phyloP scores from a whole-genome alignment of 352 stramenopile genomes.

The Phytophthora crassamura region DNA sequence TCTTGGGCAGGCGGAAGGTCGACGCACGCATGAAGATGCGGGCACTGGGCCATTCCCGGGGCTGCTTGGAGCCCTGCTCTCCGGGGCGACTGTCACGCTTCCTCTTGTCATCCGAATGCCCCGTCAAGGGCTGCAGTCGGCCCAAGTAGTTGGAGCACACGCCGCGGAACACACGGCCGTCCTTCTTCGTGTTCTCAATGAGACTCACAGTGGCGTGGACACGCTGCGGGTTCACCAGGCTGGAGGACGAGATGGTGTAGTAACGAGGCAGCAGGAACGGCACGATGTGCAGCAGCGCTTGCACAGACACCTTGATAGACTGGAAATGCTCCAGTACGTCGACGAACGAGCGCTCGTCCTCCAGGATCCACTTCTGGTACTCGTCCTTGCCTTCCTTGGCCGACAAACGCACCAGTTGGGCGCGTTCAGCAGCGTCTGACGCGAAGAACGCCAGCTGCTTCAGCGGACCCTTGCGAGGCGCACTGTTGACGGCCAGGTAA shows the following conservation, averaged over 20 bases:
- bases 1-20: conserved; percentile 93
- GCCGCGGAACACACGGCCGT: conserved; percentile 90
- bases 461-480: conserved; percentile 85
- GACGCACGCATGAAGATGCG: conserved; percentile 95
- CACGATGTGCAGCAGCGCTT: conserved; percentile 93
- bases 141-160: conserved; percentile 95
- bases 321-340: conserved; percentile 90
- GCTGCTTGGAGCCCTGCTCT: conserved; percentile 74
- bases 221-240: conserved; percentile 88
- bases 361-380: conserved; percentile 94
- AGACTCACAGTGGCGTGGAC: conserved; percentile 97
- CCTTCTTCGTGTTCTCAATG: conserved; percentile 79
- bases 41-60: conserved; percentile 70
- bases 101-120: conserved; percentile 59
- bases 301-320: conserved; percentile 66
- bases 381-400: conserved; percentile 93
- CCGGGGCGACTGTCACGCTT: conserved; percentile 75
- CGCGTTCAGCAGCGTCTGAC: conserved; percentile 55
- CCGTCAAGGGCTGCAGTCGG: conserved; percentile 53
- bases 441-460: conserved; percentile 88
- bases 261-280: conserved; percentile 95
- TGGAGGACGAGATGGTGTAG: conserved; percentile 98
- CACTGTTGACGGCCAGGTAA: conserved; percentile 95
- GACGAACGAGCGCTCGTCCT: conserved; percentile 91
- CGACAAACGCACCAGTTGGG: conserved; percentile 60